Evolutionary conservation across 768 basidiomycete species (phyloP), one percentile per base, ranked within the genome.

Genomic region (Scleroderma citrinum): DNA sequence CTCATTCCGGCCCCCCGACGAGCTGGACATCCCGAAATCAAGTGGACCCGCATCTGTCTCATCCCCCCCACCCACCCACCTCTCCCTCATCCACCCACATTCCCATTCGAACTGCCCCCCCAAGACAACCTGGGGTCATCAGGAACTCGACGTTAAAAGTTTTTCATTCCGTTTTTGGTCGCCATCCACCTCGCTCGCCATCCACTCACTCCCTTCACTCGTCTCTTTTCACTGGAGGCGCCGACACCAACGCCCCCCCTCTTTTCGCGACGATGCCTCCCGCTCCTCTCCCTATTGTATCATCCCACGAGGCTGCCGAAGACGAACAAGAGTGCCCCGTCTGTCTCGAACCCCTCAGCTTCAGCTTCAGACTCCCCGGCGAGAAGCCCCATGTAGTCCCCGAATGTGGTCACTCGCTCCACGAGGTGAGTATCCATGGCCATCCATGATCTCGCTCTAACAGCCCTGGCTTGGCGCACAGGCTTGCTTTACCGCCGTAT

Each of bases 361-460:
- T 92, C 68, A 87, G 84, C 67, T 96, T 92, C 69, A 78, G 93
- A 53, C 71, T 99, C 13, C 88, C 91, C 0, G 96, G 96, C 8
- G 96, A 99, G 73, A 97, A 94, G 64, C 92, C 95, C 7, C 94
- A 97, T 64, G 87, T 99, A 54, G 87, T 96, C 40, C 95, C 96
- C 26, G 91, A 94, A 64, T 99, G 96, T 58, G 94, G 96, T 32
- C 96, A 99, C 71, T 87, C 92, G 31, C 81, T 99, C n/a, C 96
- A 97, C 70, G 86, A 93, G 75, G 92, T 86, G 48, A 55, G 73
- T 63, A 29, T 34, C 35, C 19, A 5, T 23, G 8, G 2, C 3
- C 31, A 17, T 12, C 45, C 4, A n/a, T 35, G 6, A 35, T 35
- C 34, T 35, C 24, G 47, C 10, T 17, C 40, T 30, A 19, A n/a